Evolutionary conservation across 257 asterid genomes (phyloP).

Genomic region (Salvia miltiorrhiza): DNA sequence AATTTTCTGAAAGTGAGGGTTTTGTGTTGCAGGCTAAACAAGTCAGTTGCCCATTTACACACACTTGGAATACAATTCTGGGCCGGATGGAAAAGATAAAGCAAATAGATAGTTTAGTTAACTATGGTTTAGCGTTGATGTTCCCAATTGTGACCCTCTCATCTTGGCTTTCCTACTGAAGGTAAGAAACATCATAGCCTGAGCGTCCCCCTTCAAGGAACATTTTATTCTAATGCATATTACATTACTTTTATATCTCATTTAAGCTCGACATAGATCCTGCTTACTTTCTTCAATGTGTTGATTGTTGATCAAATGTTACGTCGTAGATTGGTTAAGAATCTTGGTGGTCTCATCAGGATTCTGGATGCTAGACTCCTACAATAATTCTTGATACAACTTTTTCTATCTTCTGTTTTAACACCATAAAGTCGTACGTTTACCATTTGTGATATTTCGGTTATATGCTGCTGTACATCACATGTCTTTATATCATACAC

Average conservation of each 20-base stretch:
- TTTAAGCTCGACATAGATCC: neutral
- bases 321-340: neutral
- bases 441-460: neutral
- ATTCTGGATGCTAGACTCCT: neutral
- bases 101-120: slow-evolving; percentile 54
- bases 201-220: neutral
- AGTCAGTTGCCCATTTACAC: slow-evolving; percentile 65
- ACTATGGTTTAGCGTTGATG: slow-evolving; percentile 63
- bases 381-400: neutral
- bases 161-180: slow-evolving; percentile 61
- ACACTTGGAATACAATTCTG: slow-evolving; percentile 43
- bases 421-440: neutral
- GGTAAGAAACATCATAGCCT: slow-evolving; percentile 31
- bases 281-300: neutral
- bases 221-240: neutral
- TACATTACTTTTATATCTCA: neutral
- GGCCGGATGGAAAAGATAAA: slow-evolving; percentile 43
- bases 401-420: neutral
- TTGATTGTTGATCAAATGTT: neutral
- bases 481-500: too few species aligned
- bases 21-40: slow-evolving; percentile 44
- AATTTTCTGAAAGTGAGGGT: slow-evolving; percentile 2
- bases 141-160: slow-evolving; percentile 57
- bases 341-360: neutral
- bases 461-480: neutral